Evolutionary conservation across 805 yeast species (phyloP), one percentile per base, ranked within the genome.

Genomic region (Lachancea meyersii): DNA sequence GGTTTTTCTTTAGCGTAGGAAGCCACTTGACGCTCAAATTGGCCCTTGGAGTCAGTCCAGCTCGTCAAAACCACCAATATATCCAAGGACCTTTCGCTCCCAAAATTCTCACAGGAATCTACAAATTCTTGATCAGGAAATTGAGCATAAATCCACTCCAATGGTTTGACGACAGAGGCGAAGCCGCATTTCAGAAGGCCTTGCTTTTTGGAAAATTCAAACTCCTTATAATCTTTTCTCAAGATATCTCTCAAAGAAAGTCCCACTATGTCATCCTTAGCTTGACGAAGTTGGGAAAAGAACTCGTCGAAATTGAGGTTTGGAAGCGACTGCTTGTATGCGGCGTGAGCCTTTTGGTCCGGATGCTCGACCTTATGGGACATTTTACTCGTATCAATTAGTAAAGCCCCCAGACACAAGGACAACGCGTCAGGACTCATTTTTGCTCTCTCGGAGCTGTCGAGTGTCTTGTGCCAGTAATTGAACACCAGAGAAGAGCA

Each of bases 191-290:
- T 61, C 2, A 61, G 43, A 1, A 54, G 55, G 4, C 57, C 57
- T 8, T 51, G 14, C 53, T 61, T 8, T 62, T 68, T 20, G 21
- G 26, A 33, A 35, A 70, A 69, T 4, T 56, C 61, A 66, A 82
- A 88, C 54, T 77, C 78, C 58, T 91, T 91, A 63, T 85, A 91
- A 58, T 91, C 98, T 60, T 88, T 89, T 35, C 80, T 68, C 31
- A 93, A 65, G 5, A 93, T 61, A 40, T 87, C 94, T 4, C 52
- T 52, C 4, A 79, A 60, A 1, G 75, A 54, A 28, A 93, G 68
- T 0, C 86, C 88, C 2, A 61, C 58, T 28, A 89, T 66, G 54
- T 86, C 76, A 44, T 72, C 72, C 58, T 87, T 89, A 16, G 79
- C 78, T 2, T 52, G 48, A 36, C 61, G 67, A 19, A 80, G 54